Evolutionary conservation across 352 stramenopile genomes (phyloP).

Genomic region (Phytophthora cactorum): DNA sequence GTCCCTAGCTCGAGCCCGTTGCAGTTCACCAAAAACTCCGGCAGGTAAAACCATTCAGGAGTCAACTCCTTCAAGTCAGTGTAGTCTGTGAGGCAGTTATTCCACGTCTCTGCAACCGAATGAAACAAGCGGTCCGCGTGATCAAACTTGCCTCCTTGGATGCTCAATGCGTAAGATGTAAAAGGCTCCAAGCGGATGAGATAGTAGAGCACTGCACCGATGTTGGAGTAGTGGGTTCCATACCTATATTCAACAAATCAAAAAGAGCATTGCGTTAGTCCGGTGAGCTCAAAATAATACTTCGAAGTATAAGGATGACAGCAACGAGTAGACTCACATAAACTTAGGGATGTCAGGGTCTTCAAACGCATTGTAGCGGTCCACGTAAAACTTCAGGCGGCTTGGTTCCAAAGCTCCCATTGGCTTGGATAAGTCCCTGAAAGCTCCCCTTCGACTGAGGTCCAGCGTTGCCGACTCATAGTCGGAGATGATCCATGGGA

Average conservation of each 20-base stretch:
- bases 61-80: conserved; percentile 95
- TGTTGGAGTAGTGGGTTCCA: conserved; percentile 90
- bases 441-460: conserved; percentile 77
- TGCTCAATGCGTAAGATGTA: conserved; percentile 92
- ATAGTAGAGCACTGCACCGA: conserved; percentile 98
- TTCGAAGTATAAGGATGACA: too few species aligned
- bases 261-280: conserved; percentile 13
- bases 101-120: conserved; percentile 90
- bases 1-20: conserved; percentile 86
- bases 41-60: conserved; percentile 94
- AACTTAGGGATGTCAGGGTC: conserved; percentile 90
- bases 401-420: conserved; percentile 96
- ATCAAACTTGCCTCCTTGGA: conserved; percentile 97
- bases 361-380: conserved; percentile 93
- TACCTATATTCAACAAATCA: conserved; percentile 57
- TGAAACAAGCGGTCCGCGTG: conserved; percentile 94
- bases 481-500: conserved; percentile 91
- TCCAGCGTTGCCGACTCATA: conserved; percentile 84
- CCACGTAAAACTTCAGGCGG: conserved; percentile 93
- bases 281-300: not conserved
- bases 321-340: conserved; percentile 54
- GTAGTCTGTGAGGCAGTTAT: conserved; percentile 88
- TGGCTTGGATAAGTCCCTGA: conserved; percentile 97
- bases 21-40: conserved; percentile 90
- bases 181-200: conserved; percentile 99